Conservation (phyloP, 2,329 filamentous ascomycete species). For the Chaetomiaceae sp. region DNA sequence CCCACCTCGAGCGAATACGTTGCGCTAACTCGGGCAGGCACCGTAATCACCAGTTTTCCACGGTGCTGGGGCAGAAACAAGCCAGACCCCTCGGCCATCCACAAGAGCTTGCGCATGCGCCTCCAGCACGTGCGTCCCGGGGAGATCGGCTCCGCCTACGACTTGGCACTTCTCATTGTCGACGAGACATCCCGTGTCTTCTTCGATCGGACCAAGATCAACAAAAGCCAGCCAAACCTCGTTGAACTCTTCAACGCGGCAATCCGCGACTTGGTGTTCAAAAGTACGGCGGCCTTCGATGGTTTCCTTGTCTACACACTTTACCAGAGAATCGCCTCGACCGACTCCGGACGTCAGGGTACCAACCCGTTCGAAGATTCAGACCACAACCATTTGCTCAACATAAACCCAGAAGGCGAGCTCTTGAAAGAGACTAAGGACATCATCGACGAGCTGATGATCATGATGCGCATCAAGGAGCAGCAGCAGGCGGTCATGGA, state of each 20-base stretch:
- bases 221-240: conserved; percentile 24
- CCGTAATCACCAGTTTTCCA: conserved; percentile 28
- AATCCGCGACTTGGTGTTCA: conserved; percentile 32
- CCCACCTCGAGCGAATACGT: conserved; percentile 1
- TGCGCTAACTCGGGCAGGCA: too few species aligned
- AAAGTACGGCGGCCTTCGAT: conserved; percentile 35
- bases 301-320: conserved; percentile 33
- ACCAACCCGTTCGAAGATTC: conserved; percentile 14
- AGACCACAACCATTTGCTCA: conserved; percentile 21
- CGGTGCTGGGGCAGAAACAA: conserved; percentile 37
- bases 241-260: conserved; percentile 37
- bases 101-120: conserved; percentile 16
- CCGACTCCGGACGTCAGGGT: conserved; percentile 18
- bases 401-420: conserved; percentile 25
- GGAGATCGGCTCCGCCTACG: conserved; percentile 18
- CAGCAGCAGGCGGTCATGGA: conserved; percentile 32
- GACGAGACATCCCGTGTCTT: conserved; percentile 21
- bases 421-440: conserved; percentile 42
- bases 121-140: conserved; percentile 5
- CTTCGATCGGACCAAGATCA: conserved; percentile 18
- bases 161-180: conserved; percentile 17
- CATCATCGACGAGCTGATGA: conserved; percentile 43
- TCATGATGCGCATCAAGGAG: conserved; percentile 37
- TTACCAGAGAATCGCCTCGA: conserved; percentile 16
- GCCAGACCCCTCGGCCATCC: conserved; percentile 18